Percentiles rank a stretch among this genome's conserved stretches.
phyloP scores from a whole-genome alignment of 169 alveolate genomes.

The Cryptosporidium viatorum region DNA sequence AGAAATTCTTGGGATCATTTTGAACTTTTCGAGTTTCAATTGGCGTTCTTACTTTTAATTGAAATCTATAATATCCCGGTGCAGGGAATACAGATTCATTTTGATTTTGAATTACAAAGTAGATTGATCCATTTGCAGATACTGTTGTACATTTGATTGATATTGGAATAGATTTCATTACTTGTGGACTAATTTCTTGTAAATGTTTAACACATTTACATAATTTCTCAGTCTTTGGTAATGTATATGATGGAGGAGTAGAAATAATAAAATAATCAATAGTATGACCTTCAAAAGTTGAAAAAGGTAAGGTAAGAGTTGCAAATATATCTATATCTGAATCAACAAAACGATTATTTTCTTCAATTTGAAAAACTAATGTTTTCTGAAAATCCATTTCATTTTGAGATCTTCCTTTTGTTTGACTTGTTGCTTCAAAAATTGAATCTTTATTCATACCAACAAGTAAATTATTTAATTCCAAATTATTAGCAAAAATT shows the following conservation, averaged over 20 bases:
- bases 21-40: constrained; percentile 58
- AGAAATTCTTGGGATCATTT: constrained; percentile 72
- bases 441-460: background rate
- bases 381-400: constrained; percentile 30
- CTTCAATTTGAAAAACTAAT: constrained; percentile 34
- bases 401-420: constrained; percentile 37
- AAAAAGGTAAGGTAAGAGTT: constrained; percentile 45
- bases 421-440: background rate
- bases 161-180: background rate
- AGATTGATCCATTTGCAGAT: constrained; percentile 54
- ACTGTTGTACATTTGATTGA: constrained; percentile 58
- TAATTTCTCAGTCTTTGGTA: constrained; percentile 32
- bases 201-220: constrained; percentile 42
- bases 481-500: background rate
- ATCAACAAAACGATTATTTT: constrained; percentile 50
- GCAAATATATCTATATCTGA: constrained; percentile 57
- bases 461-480: background rate
- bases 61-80: constrained; percentile 34
- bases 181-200: constrained; percentile 6
- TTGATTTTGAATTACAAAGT: constrained; percentile 53
- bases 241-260: constrained; percentile 60
- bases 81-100: constrained; percentile 43
- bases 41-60: constrained; percentile 59
- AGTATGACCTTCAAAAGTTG: constrained; percentile 64
- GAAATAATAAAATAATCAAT: constrained; percentile 69